phyloP scores from a whole-genome alignment of 192 early-diverging fungal genomes.

The Spizellomyces punctatus region DNA sequence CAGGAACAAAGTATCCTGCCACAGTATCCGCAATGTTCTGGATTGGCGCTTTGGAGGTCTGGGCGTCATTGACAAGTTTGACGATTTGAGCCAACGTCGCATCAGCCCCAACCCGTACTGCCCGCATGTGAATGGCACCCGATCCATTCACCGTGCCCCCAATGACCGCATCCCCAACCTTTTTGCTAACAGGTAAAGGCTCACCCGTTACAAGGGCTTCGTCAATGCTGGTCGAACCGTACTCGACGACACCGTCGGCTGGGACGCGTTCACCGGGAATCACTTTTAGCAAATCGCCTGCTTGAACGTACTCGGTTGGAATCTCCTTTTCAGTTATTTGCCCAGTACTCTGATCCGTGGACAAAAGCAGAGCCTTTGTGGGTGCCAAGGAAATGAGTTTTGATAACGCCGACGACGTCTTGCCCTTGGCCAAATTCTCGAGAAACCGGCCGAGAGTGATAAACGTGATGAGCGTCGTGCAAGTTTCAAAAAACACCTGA shows the following conservation, averaged over 20 bases:
- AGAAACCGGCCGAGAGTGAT: slow-evolving; percentile 90
- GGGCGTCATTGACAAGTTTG: slow-evolving; percentile 88
- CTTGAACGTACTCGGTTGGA: slow-evolving; percentile 82
- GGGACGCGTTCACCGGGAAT: slow-evolving; percentile 93
- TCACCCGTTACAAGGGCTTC: slow-evolving; percentile 98
- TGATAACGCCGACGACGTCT: slow-evolving; percentile 85
- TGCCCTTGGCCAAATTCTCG: slow-evolving; percentile 93
- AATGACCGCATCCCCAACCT: slow-evolving; percentile 67
- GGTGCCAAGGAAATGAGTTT: slow-evolving; percentile 90
- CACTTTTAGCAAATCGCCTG: slow-evolving; percentile 83
- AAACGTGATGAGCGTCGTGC: slow-evolving; percentile 90
- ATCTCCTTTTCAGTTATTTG: slow-evolving; percentile 67
- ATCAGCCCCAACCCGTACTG: slow-evolving; percentile 84
- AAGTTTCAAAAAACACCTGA: slow-evolving; percentile 93
- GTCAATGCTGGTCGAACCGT: slow-evolving; percentile 74
- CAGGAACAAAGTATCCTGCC: slow-evolving; percentile 90
- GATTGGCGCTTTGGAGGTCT: slow-evolving; percentile 93
- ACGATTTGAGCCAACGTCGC: slow-evolving; percentile 92
- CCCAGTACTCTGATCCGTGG: slow-evolving; percentile 35
- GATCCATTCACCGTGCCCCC: slow-evolving; percentile 95
- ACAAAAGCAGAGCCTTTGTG: slow-evolving; percentile 56
- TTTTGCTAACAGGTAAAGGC: slow-evolving; percentile 76
- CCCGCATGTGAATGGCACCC: slow-evolving; percentile 82
- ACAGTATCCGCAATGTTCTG: slow-evolving; percentile 90
- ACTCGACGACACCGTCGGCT: slow-evolving; percentile 79